These are phyloP conservation scores for Prunus fruticosa DNA, from an alignment of 306 rosid species.

Conservation along the genomic window DNA sequence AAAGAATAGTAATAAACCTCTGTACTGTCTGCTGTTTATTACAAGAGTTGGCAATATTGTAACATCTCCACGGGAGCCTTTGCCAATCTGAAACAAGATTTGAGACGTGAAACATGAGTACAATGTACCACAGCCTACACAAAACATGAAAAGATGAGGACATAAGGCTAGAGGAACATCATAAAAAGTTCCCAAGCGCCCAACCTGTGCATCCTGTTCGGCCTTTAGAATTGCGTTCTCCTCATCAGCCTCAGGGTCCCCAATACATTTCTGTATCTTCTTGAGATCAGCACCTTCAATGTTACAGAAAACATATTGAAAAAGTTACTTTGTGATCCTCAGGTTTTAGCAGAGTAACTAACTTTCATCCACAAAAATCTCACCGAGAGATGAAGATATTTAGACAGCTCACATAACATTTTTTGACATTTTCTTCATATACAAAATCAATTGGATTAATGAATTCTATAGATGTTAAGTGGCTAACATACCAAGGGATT, in stretches of 20 bases:
- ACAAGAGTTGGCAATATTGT: conserved; percentile 93
- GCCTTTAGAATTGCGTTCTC: conserved; percentile 78
- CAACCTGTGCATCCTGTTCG: conserved; percentile 89
- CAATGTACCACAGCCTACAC: conserved; percentile 4
- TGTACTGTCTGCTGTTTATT: conserved; percentile 83
- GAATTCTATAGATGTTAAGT: conserved; percentile 6
- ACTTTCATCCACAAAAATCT: neutral
- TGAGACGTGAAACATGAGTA: conserved; percentile 21
- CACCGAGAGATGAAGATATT: neutral
- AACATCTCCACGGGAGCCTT: conserved; percentile 92
- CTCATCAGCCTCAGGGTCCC: conserved; percentile 65
- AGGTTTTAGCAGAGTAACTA: neutral
- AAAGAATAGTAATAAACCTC: conserved; percentile 51
- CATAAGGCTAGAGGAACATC: conserved; percentile 5
- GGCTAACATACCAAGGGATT: conserved; percentile 71
- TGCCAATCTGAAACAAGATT: conserved; percentile 65
- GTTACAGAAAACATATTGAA: conserved; percentile 13
- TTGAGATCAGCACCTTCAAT: conserved; percentile 59
- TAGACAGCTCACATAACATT: neutral
- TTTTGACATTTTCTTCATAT: neutral
- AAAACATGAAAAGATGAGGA: conserved; percentile 1
- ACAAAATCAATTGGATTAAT: neutral
- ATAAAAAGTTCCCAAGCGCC: conserved; percentile 1
- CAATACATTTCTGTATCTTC: conserved; percentile 76
- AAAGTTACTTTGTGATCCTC: neutral